Evolutionary conservation across 345 rosid species (phyloP), one percentile per base, ranked within the genome.

Genomic region (Eucalyptus marginata): DNA sequence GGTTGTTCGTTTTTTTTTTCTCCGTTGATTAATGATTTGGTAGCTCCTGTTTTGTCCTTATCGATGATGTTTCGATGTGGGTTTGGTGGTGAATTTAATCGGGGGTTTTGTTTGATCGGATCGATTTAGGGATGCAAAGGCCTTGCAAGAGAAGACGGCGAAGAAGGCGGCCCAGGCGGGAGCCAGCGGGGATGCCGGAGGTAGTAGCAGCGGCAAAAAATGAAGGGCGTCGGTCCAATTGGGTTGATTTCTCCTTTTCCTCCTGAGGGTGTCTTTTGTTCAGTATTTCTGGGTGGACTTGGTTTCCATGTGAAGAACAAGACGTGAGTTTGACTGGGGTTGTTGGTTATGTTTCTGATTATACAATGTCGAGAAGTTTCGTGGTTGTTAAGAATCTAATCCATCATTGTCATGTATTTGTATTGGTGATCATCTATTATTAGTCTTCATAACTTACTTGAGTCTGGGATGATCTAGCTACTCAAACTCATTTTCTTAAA

Each of bases 91-190:
- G 64, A n/a, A 46, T 46, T 58, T 27, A 58, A 18, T 58, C 66
- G 86, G 46, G 25, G 68, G 62, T 56, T 56, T 81, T 56, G 66
- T 40, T 79, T 87, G 76, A 43, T 40, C 59, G 40, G 31, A 88
- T 52, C 40, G 43, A 40, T 33, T 43, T 84, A 92, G 94, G 86
- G 93, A 93, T 87, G 94, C 93, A 6, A 93, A 89, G 89, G 94
- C 94, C 3, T 86, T 93, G 86, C 94, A 93, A 86, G 93, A 93
- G 87, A 93, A 93, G 89, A 18, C 85, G 36, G 93, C 93, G 24
- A 92, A 88, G 91, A 93, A 93, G 86, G 93, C 94, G 25, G 92
- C 92, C 17, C 90, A 90, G 86, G 93, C 90, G 12, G 90, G 89
- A 59, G 85, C 93, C 13, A 90, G 91, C 43, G 93, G 89, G 86